phyloP scores from a whole-genome alignment of 1,284 basidiomycete species.

The Cutaneotrichosporon cyanovorans region DNA sequence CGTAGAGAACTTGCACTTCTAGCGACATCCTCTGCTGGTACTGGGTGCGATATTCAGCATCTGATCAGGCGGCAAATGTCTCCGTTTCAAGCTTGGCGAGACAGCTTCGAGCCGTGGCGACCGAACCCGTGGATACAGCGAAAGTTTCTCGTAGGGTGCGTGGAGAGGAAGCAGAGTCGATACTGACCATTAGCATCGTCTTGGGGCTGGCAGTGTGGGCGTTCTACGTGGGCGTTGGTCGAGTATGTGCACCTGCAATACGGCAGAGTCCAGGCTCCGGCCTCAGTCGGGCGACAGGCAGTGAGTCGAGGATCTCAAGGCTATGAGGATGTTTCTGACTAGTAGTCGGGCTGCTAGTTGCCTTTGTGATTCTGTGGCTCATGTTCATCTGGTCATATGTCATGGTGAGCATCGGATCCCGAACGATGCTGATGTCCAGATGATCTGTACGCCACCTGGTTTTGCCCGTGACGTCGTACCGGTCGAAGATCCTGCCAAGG shows the following conservation, averaged over 20 bases:
- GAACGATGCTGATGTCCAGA: slow-evolving; percentile 35
- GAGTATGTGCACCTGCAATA: slow-evolving; percentile 60
- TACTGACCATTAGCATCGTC: slow-evolving; percentile 22
- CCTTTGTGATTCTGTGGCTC: slow-evolving; percentile 56
- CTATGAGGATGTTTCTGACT: too few species aligned
- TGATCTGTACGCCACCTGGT: slow-evolving; percentile 60
- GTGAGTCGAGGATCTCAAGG: slow-evolving; percentile 49
- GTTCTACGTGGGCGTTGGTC: slow-evolving; percentile 63
- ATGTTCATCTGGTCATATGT: slow-evolving; percentile 66
- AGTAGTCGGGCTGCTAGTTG: slow-evolving; percentile 55
- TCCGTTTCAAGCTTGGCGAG: neutral
- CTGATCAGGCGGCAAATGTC: too few species aligned
- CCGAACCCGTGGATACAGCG: slow-evolving; percentile 20
- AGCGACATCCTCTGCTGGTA: too few species aligned
- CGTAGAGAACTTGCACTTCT: too few species aligned
- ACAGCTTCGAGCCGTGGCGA: neutral
- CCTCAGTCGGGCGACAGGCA: slow-evolving; percentile 51
- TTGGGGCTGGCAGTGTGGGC: slow-evolving; percentile 32
- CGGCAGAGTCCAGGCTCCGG: slow-evolving; percentile 45
- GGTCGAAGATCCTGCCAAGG: too few species aligned
- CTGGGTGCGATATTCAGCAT: too few species aligned
- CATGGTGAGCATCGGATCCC: slow-evolving; percentile 56
- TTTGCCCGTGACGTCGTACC: slow-evolving; percentile 57
- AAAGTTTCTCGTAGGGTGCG: slow-evolving; percentile 30
- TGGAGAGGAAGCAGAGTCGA: neutral